Conservation (phyloP, 2,329 filamentous ascomycete genomes). For the Ophiocordyceps sinensis region DNA sequence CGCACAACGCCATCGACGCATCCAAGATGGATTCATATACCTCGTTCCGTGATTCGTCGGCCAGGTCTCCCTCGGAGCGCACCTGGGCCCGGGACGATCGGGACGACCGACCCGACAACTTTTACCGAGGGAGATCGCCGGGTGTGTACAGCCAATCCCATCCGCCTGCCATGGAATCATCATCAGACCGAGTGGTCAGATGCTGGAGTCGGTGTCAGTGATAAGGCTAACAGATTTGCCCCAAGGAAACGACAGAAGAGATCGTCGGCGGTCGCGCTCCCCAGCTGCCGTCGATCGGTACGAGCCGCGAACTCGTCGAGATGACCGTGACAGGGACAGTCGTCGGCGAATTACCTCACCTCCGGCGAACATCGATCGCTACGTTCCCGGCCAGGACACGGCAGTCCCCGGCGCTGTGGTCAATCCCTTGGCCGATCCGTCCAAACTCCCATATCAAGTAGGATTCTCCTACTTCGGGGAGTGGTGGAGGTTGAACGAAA, state of each 20-base stretch:
- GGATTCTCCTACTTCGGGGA: slow-evolving; percentile 78
- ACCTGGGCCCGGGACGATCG: slow-evolving; percentile 39
- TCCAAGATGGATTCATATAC: slow-evolving; percentile 38
- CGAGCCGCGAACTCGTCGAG: slow-evolving; percentile 54
- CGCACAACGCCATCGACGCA: background rate
- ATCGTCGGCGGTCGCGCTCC: slow-evolving; percentile 53
- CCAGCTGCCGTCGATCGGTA: slow-evolving; percentile 61
- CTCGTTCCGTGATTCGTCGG: slow-evolving; percentile 36
- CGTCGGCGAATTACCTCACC: slow-evolving; percentile 46
- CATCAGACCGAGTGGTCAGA: background rate
- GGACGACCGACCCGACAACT: slow-evolving; percentile 40
- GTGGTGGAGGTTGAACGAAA: slow-evolving; percentile 74
- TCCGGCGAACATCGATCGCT: slow-evolving; percentile 66
- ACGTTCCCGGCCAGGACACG: slow-evolving; percentile 60
- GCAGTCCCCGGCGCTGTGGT: slow-evolving; percentile 27
- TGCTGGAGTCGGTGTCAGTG: background rate
- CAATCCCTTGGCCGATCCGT: slow-evolving; percentile 60
- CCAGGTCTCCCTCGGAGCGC: slow-evolving; percentile 38
- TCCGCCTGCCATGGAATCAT: background rate
- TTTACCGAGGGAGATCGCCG: slow-evolving; percentile 55
- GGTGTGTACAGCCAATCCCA: slow-evolving; percentile 33
- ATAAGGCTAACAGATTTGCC: background rate
- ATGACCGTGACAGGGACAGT: slow-evolving; percentile 52
- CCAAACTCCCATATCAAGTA: slow-evolving; percentile 62
- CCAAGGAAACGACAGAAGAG: slow-evolving; percentile 43